Base-by-base conservation (phyloP, 768 basidiomycete species). In the Tephrocybe sp. region DNA sequence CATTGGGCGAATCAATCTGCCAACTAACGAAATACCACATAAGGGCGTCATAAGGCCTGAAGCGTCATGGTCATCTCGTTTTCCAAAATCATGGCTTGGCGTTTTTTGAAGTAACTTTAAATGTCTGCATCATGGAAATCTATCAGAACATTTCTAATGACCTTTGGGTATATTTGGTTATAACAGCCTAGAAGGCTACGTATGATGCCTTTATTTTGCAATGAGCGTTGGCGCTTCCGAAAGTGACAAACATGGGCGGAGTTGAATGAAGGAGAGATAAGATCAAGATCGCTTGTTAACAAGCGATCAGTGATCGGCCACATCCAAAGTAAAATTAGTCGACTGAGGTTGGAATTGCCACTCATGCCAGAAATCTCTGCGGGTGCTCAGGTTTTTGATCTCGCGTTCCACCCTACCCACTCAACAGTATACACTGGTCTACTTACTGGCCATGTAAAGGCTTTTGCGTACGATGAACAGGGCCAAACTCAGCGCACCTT, bases 381-480 rank as follows among this genome's bases (percentile, higher is more conserved):
- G 39, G 83, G 83, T 42, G 80, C 83, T 7, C 90, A 96, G 67
- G 82, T 94, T 24, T 97, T 96, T 69, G 95, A 96, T 72, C 73
- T 97, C 36, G 81, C 78, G 1, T 98, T 97, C 62, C 93, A 96
- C 61, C 93, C 95, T 0, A 75, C 74, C 4, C 62, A 79, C 42
- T 70, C 84, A 1, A 75, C 83, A n/a, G 81, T 94, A 3, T 94
- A 88, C 67, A 75, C 82, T 0, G 88, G 82, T 4, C 82, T 96
- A 2, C 73, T 98, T 14, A 87, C 89, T 0, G 95, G 95, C 9
- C 77, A 88, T 41, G 73, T 97, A 59, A 90, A 88, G 54, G 90
- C 90, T 0, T 93, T 87, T 65, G 64, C 76, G 3, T 97, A 94
- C 65, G 82, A 88, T 62, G 84, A 87, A 45, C 78, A 85, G 46